Evolutionary conservation across 2,329 filamentous ascomycete genomes (phyloP).

Genomic region (Aspergillus ustus): DNA sequence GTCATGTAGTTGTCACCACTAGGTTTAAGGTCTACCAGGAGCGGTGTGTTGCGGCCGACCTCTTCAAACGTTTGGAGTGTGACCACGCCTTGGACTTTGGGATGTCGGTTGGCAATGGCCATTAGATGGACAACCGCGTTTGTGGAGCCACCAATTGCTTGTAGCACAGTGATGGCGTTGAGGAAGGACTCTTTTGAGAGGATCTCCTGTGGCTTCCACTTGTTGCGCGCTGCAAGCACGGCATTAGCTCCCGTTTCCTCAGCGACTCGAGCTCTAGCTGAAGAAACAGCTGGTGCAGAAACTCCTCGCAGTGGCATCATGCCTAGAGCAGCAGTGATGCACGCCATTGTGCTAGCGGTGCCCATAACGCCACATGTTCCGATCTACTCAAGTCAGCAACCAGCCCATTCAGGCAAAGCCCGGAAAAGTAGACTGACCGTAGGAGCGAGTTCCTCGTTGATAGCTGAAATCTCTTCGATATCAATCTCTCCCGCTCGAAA

Average conservation of each 20-base stretch:
- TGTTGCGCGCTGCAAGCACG: slow-evolving; percentile 47
- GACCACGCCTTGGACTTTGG: slow-evolving; percentile 50
- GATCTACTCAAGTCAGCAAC: slow-evolving; percentile 29
- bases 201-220: slow-evolving; percentile 50
- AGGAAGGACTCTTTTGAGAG: slow-evolving; percentile 54
- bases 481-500: slow-evolving; percentile 69
- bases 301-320: slow-evolving; percentile 59
- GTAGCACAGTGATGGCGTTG: slow-evolving; percentile 59
- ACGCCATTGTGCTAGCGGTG: slow-evolving; percentile 63
- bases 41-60: slow-evolving; percentile 52
- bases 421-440: slow-evolving; percentile 55
- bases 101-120: slow-evolving; percentile 60
- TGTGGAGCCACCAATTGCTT: slow-evolving; percentile 61
- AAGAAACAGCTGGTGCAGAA: slow-evolving; percentile 59
- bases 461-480: slow-evolving; percentile 70
- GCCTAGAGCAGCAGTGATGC: slow-evolving; percentile 56
- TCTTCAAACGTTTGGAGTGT: slow-evolving; percentile 54
- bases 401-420: neutral
- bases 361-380: slow-evolving; percentile 64
- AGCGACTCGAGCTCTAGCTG: slow-evolving; percentile 56
- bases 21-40: slow-evolving; percentile 58
- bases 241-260: slow-evolving; percentile 59
- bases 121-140: slow-evolving; percentile 61
- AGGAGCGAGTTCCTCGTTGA: slow-evolving; percentile 75
- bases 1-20: slow-evolving; percentile 60